Percentiles rank a stretch among this genome's conserved stretches.
Conservation (phyloP, 108 stramenopile genomes). For the Stephanodiscus minutulus region DNA sequence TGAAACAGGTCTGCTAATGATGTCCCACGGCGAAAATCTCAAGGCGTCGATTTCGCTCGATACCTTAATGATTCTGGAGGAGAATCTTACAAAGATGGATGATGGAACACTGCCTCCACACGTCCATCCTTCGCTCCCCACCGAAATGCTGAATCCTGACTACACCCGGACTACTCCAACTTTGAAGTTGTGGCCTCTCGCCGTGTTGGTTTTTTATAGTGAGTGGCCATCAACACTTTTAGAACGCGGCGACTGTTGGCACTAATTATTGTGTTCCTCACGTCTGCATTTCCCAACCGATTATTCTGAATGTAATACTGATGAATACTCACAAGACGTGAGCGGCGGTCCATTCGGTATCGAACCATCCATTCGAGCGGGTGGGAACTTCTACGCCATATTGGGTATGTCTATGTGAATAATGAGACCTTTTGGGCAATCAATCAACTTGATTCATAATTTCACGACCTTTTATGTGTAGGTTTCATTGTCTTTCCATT, state of each 20-base stretch:
- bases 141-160: constrained; percentile 36
- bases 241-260: too few relatives aligned
- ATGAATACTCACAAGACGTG: constrained; percentile 20
- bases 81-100: constrained; percentile 22
- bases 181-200: constrained; percentile 61
- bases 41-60: constrained; percentile 26
- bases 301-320: too few relatives aligned
- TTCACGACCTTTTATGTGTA: too few relatives aligned
- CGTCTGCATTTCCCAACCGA: constrained; percentile 2
- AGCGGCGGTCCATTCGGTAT: constrained; percentile 91
- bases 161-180: constrained; percentile 34
- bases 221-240: constrained; percentile 47
- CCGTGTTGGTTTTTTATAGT: constrained; percentile 89
- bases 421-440: not conserved
- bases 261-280: too few relatives aligned
- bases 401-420: constrained; percentile 58
- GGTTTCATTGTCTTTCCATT: constrained; percentile 63
- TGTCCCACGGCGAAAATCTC: constrained; percentile 5
- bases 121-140: constrained; percentile 33
- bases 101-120: constrained; percentile 21
- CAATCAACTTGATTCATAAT: not conserved
- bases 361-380: constrained; percentile 86
- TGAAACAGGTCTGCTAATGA: constrained; percentile 4
- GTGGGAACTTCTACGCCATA: constrained; percentile 86
- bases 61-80: constrained; percentile 12